Base-by-base conservation (phyloP, 306 rosid species). In the Canavalia gladiata region DNA sequence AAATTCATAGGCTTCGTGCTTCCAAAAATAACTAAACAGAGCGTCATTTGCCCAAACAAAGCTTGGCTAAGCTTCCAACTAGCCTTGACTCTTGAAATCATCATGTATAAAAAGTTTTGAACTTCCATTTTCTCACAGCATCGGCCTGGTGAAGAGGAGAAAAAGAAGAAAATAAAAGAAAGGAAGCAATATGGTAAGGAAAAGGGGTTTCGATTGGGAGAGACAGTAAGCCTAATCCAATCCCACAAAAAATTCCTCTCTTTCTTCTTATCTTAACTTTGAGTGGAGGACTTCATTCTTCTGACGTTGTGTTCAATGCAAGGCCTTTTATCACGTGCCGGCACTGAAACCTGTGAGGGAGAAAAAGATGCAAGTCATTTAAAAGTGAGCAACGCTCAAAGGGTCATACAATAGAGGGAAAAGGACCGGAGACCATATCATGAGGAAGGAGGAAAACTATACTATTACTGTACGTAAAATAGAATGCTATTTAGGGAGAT, bases 271-370 rank as follows among this genome's bases (percentile, higher is more conserved):
- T 60, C 46, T 37, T 73, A 34, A 65, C 43, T 6, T 70, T 67
- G 25, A 68, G 66, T 25, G 33, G 42, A 72, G 64, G 66, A 75
- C 72, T 86, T 88, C 88, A 91, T 87, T 87, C 95, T 84, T 91
- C 97, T 46, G 87, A 74, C 51, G 77, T 84, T 55, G 79, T 70
- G 76, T 89, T 89, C 88, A 83, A 87, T 67, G 89, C 84, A 52
- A 95, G 82, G 83, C 99, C 98, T 86, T 89, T 93, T 85, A 95
- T 88, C 52, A 83, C 93, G 67, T 95, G 98, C 46, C 97, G 92
- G 84, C 99, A 95, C 57, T 95, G 99, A 86, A 93, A 95, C 99
- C 99, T 95, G 86, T 13, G 71, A 57, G 58, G 34, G 37, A 85
- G 68, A 8, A 57, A 75, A 75, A 10, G 31, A 67, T 39, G 75